Conservation (phyloP, 2,329 filamentous ascomycete species). For the Phyllosticta citriasiana region DNA sequence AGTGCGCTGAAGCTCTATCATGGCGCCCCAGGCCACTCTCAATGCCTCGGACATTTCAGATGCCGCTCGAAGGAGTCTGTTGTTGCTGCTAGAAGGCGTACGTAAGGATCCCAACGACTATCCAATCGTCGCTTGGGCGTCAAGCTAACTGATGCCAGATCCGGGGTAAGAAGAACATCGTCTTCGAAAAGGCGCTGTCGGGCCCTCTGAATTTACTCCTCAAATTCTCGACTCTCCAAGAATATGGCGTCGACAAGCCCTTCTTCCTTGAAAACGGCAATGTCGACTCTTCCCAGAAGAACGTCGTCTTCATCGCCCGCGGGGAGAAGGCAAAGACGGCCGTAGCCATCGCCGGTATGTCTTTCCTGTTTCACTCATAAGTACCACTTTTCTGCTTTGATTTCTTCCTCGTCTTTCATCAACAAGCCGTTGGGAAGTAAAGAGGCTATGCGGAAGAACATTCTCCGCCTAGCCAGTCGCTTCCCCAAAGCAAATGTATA, state of each 20-base stretch:
- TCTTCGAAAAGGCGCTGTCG: conserved; percentile 82
- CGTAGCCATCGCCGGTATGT: conserved; percentile 74
- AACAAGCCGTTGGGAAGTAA: conserved; percentile 43
- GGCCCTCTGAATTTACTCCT: conserved; percentile 84
- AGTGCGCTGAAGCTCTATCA: conserved; percentile 27
- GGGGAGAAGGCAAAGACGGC: conserved; percentile 82
- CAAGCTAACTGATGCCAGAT: conserved; percentile 48
- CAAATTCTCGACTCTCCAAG: conserved; percentile 89
- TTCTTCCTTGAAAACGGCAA: conserved; percentile 96
- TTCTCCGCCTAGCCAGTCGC: conserved; percentile 50
- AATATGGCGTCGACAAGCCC: conserved; percentile 96
- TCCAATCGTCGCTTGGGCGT: not conserved
- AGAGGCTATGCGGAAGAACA: conserved; percentile 48
- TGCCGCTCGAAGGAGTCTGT: conserved; percentile 77
- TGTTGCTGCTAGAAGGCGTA: conserved; percentile 90
- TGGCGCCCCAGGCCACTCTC: conserved; percentile 62
- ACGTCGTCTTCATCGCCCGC: conserved; percentile 85
- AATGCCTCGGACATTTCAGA: conserved; percentile 67
- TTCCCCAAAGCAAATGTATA: conserved; percentile 39
- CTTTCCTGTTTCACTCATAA: conserved; percentile 7
- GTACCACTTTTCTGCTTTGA: not conserved
- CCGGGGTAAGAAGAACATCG: conserved; percentile 95
- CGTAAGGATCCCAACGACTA: conserved; percentile 40
- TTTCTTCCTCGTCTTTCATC: not conserved
- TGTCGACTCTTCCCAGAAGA: conserved; percentile 85